Base-by-base conservation (phyloP, 345 rosid species). In the Arabis alpina region DNA sequence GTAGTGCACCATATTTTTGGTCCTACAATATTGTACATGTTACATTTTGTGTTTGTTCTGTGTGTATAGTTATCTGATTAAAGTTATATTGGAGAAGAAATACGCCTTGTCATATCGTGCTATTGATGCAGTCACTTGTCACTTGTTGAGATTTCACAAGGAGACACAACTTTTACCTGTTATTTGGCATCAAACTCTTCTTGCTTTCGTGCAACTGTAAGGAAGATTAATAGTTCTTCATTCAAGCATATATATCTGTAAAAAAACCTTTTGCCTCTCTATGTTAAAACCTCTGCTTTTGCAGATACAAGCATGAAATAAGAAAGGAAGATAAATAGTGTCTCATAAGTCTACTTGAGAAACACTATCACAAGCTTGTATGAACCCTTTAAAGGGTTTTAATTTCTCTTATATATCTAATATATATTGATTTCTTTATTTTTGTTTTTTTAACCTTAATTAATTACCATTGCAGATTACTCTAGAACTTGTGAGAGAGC, bases 261-360 rank as follows among this genome's bases (percentile, higher is more conserved):
- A 19, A 19, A 19, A 19, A 19, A 19, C 23, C 3, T 34, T 57
- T 19, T 37, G 15, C 44, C 15, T 23, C 48, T 58, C 48, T 28
- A 40, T 39, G 63, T 3, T 6, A 28, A 28, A 39, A 13, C 32
- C 32, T 42, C 12, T 60, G 1, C 24, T 64, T 49, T 50, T 64
- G 57, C 57, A 64, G 59, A 27, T 66, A 66, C 70, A 66, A 39
- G 25, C 48, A 64, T 6, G 25, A 37, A 51, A 36, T 50, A 37
- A 66, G 61, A 66, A 53, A 3, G 28, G 71, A 54, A 30, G 62
- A 54, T 43, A 54, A 54, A 66, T 2, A 54, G 28, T 41, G 71
- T 53, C 63, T 67, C 37, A 68, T 10, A 55, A 55, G 72, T 68
- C 36, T 68, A 43, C 32, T 68, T 44, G 72, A 68, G 2, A 68